Base-by-base conservation (phyloP, 2,329 filamentous ascomycete species). In the Pezicula radicicola region DNA sequence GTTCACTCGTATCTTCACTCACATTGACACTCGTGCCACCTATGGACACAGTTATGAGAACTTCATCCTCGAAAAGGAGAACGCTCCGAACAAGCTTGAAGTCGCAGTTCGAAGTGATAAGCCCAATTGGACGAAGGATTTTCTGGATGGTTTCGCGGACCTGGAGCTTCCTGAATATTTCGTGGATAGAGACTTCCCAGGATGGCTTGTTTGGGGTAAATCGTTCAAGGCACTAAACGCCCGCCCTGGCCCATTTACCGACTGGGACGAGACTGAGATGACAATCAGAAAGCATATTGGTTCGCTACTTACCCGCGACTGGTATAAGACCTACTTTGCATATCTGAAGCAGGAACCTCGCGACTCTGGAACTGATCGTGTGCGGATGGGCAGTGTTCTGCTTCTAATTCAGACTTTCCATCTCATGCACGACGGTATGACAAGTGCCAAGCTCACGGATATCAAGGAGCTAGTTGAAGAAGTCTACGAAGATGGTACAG, bases 261-360 rank as follows among this genome's bases (percentile, higher is more conserved):
- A 70, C 42, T 99, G 94, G 63, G 94, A 99, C 63, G 85, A 89
- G 13, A 74, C 89, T 0, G 94, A 99, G 69, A 84, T 73, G 61
- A 77, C 77, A 2, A 83, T 88, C 6, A 85, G 93, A 39, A 79
- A 81, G 50, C 88, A 89, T 64, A 94, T 99, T 63, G 94, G 92
- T 45, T 79, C 80, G 50, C 76, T 91, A 40, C 76, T 99, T 55
- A 90, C 89, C 54, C 85, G 85, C 46, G 82, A 90, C 27, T 99
- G 94, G 95, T 85, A 97, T 60, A 81, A 82, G 41, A 87, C 87
- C 47, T 93, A 87, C 70, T 99, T 99, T 64, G 88, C 86, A 21
- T 97, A 93, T 66, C 81, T 97, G 74, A 97, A 97, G 73, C 94
- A 97, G 70, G 93, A 97, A 68, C 93, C 94, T 2, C 85, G 93